phyloP scores from a whole-genome alignment of 805 yeast genomes.

The Candida methanosorbosa region DNA sequence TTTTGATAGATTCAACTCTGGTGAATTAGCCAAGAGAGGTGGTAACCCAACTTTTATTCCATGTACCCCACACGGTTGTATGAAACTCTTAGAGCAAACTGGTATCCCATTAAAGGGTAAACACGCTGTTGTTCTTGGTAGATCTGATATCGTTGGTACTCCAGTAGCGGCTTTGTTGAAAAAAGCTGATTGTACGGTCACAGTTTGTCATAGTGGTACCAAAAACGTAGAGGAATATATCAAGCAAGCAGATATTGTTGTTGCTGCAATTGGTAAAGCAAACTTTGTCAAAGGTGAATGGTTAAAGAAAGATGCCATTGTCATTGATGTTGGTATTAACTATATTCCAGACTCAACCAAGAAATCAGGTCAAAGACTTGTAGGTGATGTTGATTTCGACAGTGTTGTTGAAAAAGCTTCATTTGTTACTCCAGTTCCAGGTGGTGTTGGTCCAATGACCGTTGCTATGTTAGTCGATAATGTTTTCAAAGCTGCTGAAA shows the following conservation, averaged over 20 bases:
- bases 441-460: constrained; percentile 92
- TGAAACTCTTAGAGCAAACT: constrained; percentile 51
- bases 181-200: constrained; percentile 68
- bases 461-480: constrained; percentile 75
- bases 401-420: constrained; percentile 47
- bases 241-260: constrained; percentile 62
- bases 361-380: constrained; percentile 63
- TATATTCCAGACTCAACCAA: constrained; percentile 56
- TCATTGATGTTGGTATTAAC: constrained; percentile 80
- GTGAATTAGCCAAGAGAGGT: constrained; percentile 66
- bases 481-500: constrained; percentile 60
- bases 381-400: constrained; percentile 70
- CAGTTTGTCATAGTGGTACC: constrained; percentile 65
- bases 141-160: constrained; percentile 81
- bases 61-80: constrained; percentile 78
- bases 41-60: constrained; percentile 69
- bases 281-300: constrained; percentile 67
- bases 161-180: constrained; percentile 68
- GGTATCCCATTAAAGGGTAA: constrained; percentile 52
- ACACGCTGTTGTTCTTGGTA: constrained; percentile 75
- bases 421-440: constrained; percentile 80
- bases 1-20: constrained; percentile 68
- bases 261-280: constrained; percentile 71
- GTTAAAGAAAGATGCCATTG: constrained; percentile 59
- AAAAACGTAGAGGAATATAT: constrained; percentile 38